These are phyloP conservation scores for Rhamnella rubrinervis DNA, from an alignment of 331 rosid species.

Conservation along the genomic window DNA sequence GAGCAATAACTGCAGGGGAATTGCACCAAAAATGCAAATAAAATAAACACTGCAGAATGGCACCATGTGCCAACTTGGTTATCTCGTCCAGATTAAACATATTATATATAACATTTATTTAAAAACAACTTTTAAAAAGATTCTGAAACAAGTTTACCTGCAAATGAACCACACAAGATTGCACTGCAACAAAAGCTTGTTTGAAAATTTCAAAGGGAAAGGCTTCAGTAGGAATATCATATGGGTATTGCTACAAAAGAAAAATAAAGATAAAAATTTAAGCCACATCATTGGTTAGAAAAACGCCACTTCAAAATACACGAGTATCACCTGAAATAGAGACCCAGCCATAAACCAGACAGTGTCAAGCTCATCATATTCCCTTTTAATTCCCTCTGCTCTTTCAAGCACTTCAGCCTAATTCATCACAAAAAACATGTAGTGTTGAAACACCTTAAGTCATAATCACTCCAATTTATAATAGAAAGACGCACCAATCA, in stretches of 20 bases:
- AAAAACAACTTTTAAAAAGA: neutral
- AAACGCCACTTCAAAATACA: constrained; percentile 4
- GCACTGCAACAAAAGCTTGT: constrained; percentile 98
- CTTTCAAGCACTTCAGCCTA: constrained; percentile 80
- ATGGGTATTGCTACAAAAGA: constrained; percentile 90
- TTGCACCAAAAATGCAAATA: too few relatives aligned
- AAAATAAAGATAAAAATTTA: constrained; percentile 17
- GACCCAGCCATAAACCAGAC: constrained; percentile 99
- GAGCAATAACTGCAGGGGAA: neutral
- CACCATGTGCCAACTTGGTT: neutral
- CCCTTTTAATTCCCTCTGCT: constrained; percentile 90
- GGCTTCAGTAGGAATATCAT: constrained; percentile 96
- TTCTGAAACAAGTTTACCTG: constrained; percentile 51
- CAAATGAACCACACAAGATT: constrained; percentile 97
- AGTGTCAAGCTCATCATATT: constrained; percentile 95
- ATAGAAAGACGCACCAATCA: constrained; percentile 11
- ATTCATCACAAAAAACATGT: constrained; percentile 31
- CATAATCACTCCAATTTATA: constrained; percentile 11
- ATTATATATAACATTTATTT: neutral
- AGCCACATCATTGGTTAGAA: neutral
- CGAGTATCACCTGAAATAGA: constrained; percentile 72
- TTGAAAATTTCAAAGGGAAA: constrained; percentile 91
- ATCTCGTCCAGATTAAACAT: neutral
- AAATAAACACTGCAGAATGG: too few relatives aligned
- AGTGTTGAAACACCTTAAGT: constrained; percentile 21